Evolutionary conservation across 1,284 basidiomycete genomes (phyloP), one percentile per base, ranked within the genome.

Genomic region (Trichosporon asahii): DNA sequence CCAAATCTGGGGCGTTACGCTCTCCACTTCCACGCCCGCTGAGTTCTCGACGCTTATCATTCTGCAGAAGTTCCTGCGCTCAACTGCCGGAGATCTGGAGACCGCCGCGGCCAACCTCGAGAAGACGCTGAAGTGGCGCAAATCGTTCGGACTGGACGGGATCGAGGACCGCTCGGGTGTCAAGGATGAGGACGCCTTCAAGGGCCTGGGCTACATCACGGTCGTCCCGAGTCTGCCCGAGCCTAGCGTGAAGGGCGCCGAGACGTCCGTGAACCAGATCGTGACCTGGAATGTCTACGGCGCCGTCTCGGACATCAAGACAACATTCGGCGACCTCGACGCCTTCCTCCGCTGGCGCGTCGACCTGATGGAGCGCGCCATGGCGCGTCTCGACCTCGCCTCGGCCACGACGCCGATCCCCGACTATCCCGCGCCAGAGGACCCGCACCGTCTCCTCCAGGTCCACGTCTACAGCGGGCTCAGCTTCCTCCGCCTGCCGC

Each of bases 281-380:
- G 74, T 76, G 0, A 76, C 75, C 14, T 76, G 75, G 75, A 77
- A 77, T 67, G 66, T 77, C 15, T 77, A 77, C 60, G 75, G 76
- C 21, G 72, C 73, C 6, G 74, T 74, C n/a, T 70, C 70, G 46
- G 64, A 74, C 35, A 64, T 76, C 14, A 60, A 69, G 15, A 63
- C 27, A 57, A 74, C 76, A 57, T 77, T 77, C 64, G 76, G 76
- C n/a, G 73, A 77, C 61, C 55, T 74, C 2, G 70, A 75, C 53
- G 73, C 75, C 5, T 77, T 77, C 68, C 71, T 77, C 23, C 74
- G 70, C 66, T 77, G 75, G 76, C 74, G 76, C 63, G 71, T 77
- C 12, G 69, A 37, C 15, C 67, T 77, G 12, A 74, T 74, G 74
- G 74, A 75, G 49, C 68, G 66, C 44, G 71, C 74, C 21, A 68